Evolutionary conservation across 768 basidiomycete genomes (phyloP).

Genomic region (Guyanaporus albipodus): DNA sequence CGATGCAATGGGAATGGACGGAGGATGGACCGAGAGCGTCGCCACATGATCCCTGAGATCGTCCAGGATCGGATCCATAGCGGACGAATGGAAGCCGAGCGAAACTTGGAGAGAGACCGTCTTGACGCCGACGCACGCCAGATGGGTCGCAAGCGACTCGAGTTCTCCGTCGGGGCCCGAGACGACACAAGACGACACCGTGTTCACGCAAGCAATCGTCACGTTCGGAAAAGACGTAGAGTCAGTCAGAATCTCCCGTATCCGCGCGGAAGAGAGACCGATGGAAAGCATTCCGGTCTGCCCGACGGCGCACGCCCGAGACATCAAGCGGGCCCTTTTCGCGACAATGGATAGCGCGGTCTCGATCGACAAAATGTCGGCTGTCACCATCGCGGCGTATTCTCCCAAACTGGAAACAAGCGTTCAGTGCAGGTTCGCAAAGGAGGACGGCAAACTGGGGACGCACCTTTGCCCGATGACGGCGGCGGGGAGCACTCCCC

Average conservation of each 20-base stretch:
- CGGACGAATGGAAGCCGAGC: constrained; percentile 64
- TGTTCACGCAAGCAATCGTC: constrained; percentile 61
- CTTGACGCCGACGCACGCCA: constrained; percentile 39
- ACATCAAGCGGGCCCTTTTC: constrained; percentile 54
- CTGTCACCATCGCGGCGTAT: constrained; percentile 66
- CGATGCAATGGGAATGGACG: constrained; percentile 59
- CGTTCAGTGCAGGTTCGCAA: neutral
- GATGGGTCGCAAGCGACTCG: constrained; percentile 36
- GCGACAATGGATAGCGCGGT: constrained; percentile 58
- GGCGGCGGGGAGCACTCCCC: constrained; percentile 59
- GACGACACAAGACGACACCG: constrained; percentile 52
- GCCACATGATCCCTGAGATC: constrained; percentile 42
- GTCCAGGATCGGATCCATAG: constrained; percentile 56
- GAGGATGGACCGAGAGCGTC: constrained; percentile 38
- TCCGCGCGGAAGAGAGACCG: constrained; percentile 32
- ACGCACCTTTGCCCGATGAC: constrained; percentile 71
- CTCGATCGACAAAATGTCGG: constrained; percentile 52
- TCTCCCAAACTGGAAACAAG: constrained; percentile 61
- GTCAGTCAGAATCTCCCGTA: constrained; percentile 35
- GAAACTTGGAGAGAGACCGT: constrained; percentile 47
- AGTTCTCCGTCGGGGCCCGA: constrained; percentile 51
- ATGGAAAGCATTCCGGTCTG: constrained; percentile 63
- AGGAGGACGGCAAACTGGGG: neutral
- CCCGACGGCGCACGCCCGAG: constrained; percentile 39
- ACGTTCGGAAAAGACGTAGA: constrained; percentile 36